phyloP scores from a whole-genome alignment of 2,329 filamentous ascomycete genomes.

The Penicillium sp. region DNA sequence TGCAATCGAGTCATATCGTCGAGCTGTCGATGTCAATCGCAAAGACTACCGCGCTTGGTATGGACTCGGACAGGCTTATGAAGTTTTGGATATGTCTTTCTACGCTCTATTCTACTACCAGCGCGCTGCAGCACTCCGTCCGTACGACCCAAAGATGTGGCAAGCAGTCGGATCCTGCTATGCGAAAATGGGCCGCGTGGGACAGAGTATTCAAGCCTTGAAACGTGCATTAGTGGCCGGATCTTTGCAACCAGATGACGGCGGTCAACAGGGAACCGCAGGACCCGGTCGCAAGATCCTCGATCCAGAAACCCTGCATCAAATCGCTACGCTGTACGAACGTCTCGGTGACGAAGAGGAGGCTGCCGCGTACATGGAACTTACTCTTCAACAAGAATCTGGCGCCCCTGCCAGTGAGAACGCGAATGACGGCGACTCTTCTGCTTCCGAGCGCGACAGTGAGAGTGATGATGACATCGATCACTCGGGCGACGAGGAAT shows the following conservation, averaged over 20 bases:
- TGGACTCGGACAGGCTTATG: constrained; percentile 92
- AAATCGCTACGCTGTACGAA: constrained; percentile 88
- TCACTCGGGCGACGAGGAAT: constrained; percentile 31
- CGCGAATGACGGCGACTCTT: constrained; percentile 34
- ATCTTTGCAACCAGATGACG: constrained; percentile 64
- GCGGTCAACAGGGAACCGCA: constrained; percentile 16
- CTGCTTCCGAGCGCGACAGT: constrained; percentile 33
- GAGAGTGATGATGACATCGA: constrained; percentile 36
- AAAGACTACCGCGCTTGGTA: constrained; percentile 99
- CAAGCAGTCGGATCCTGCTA: constrained; percentile 90
- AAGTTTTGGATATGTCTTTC: constrained; percentile 95
- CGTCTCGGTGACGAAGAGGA: constrained; percentile 71
- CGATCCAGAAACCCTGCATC: constrained; percentile 84
- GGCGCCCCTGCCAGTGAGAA: constrained; percentile 49
- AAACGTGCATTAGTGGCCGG: constrained; percentile 89
- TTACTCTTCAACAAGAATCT: constrained; percentile 88
- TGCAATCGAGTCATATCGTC: constrained; percentile 92
- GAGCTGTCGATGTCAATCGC: constrained; percentile 91
- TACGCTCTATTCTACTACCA: constrained; percentile 98
- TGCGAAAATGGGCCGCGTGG: constrained; percentile 77
- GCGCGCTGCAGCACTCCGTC: constrained; percentile 84
- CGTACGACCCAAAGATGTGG: constrained; percentile 99
- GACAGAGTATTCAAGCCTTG: constrained; percentile 91
- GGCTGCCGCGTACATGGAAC: constrained; percentile 90
- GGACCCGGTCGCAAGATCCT: constrained; percentile 53